phyloP scores from a whole-genome alignment of 2,329 filamentous ascomycete genomes.

The Magnaporthiopsis incrustans region DNA sequence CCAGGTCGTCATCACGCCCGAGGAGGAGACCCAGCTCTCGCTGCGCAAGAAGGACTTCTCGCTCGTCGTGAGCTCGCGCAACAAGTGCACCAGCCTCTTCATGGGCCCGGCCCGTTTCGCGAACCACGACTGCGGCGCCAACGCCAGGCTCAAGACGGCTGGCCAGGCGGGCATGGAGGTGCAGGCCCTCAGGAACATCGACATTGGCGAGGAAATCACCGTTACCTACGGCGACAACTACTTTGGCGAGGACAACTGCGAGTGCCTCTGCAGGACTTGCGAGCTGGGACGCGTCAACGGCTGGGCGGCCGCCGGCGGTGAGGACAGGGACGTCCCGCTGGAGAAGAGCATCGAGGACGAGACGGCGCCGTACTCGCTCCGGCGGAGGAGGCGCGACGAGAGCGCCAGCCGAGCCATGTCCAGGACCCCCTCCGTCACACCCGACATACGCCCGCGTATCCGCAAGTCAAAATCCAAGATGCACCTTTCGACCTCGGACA shows the following conservation, averaged over 20 bases:
- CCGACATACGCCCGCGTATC: slow-evolving; percentile 45
- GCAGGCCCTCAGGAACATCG: slow-evolving; percentile 72
- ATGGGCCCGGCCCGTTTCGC: slow-evolving; percentile 93
- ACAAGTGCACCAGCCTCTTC: slow-evolving; percentile 85
- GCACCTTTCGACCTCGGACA: neutral
- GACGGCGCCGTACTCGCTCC: slow-evolving; percentile 46
- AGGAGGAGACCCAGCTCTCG: slow-evolving; percentile 80
- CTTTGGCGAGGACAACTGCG: slow-evolving; percentile 90
- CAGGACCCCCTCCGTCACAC: slow-evolving; percentile 48
- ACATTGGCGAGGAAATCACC: slow-evolving; percentile 87
- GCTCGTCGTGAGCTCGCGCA: slow-evolving; percentile 87
- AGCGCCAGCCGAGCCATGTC: slow-evolving; percentile 36
- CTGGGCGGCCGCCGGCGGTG: slow-evolving; percentile 53
- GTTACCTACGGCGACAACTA: slow-evolving; percentile 95
- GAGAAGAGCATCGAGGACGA: slow-evolving; percentile 48
- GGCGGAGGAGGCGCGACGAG: slow-evolving; percentile 43
- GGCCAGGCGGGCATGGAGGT: slow-evolving; percentile 87
- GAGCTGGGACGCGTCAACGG: slow-evolving; percentile 70
- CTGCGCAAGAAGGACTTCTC: slow-evolving; percentile 87
- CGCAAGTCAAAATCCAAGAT: slow-evolving; percentile 27
- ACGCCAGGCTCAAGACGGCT: slow-evolving; percentile 77
- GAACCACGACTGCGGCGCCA: slow-evolving; percentile 94
- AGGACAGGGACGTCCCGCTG: slow-evolving; percentile 36
- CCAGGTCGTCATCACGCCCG: slow-evolving; percentile 83
- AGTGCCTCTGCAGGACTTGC: slow-evolving; percentile 86